Evolutionary conservation across 768 basidiomycete genomes (phyloP), one percentile per base, ranked within the genome.

Genomic region (Pisolithus marmoratus): DNA sequence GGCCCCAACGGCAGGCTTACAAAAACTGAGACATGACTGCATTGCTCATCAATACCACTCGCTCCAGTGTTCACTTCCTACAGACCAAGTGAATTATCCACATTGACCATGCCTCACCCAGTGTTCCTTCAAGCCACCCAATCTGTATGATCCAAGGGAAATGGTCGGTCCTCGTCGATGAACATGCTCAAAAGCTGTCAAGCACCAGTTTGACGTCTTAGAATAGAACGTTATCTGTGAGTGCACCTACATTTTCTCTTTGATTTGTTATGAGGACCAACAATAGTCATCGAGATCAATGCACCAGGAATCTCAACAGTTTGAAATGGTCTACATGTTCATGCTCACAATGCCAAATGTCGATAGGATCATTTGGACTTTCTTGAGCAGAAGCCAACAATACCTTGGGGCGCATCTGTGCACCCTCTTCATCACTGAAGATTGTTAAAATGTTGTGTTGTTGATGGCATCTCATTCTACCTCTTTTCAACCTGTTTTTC

Each of bases 91-190:
- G n/a, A 7, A 24, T 27, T 24, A 23, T 37, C 42, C 22, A 48
- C 23, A 50, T 41, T 60, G n/a, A 53, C 51, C 3, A 46, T 8
- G 5, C 46, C 5, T 46, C 31, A 14, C 49, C 38, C 61, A 94
- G 92, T 87, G 64, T 93, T 94, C 66, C 77, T 94, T 55, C 88
- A 92, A 46, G 84, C 88, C 17, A 86, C 94, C 61, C 80, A 88
- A 66, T 89, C 90, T 42, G 90, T 92, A n/a, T 43, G 83, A 87
- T 63, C 90, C 94, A 87, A n/a, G 83, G 82, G 52, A 74, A 82
- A 78, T 99, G 96, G 96, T 98, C 98, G 81, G 88, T 96, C 59
- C 82, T 98, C 41, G 93, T 98, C 49, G 96, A 99, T 67, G 91
- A 94, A 58, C 82, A 90, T 70, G 86, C 94, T 22, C 86, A 94